phyloP scores from a whole-genome alignment of 2,329 filamentous ascomycete species.

The Neocucurbitaria cava region DNA sequence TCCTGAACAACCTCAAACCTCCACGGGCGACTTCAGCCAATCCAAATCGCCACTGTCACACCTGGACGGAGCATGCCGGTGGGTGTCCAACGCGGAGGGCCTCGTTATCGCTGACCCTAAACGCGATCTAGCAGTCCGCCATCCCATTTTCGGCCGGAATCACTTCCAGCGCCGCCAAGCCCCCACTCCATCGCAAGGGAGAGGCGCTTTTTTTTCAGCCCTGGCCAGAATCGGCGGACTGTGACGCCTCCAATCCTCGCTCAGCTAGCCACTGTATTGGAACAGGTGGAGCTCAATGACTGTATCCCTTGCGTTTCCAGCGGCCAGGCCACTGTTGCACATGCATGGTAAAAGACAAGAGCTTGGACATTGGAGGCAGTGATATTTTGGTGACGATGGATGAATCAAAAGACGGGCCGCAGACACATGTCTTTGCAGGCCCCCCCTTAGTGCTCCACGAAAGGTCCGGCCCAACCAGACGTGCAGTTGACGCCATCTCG shows the following conservation, averaged over 20 bases:
- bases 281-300: not conserved
- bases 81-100: not conserved
- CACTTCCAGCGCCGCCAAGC: not conserved
- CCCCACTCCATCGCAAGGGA: not conserved
- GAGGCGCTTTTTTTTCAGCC: not conserved
- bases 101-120: not conserved
- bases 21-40: not conserved
- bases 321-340: not conserved
- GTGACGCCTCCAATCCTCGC: not conserved
- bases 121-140: no score
- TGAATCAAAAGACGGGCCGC: not conserved
- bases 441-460: not conserved
- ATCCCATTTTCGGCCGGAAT: not conserved
- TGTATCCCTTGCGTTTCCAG: not conserved
- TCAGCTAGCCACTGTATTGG: not conserved
- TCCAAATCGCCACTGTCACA: not conserved
- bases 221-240: not conserved
- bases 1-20: not conserved
- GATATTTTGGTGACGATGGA: not conserved
- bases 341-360: not conserved
- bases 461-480: not conserved
- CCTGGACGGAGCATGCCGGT: no score
- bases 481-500: not conserved
- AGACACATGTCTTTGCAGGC: not conserved
- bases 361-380: not conserved